Conservation (phyloP, 2,329 filamentous ascomycete species). For the Trichoderma polysporum region DNA sequence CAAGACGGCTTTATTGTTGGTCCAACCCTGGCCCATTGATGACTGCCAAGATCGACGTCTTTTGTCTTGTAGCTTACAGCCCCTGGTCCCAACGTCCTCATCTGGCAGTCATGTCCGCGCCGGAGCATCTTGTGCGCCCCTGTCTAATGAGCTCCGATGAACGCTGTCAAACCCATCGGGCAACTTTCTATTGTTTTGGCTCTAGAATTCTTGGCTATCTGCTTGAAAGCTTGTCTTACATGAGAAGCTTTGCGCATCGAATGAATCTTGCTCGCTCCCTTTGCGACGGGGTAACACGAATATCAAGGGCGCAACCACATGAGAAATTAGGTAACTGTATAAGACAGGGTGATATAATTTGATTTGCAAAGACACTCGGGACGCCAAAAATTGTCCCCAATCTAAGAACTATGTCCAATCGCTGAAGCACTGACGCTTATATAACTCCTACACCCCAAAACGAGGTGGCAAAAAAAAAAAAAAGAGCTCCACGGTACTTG, state of each 20-base stretch:
- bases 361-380: background rate
- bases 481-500: background rate
- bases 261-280: background rate
- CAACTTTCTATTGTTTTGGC: background rate
- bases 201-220: background rate
- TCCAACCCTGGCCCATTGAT: too few relatives aligned
- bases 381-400: background rate
- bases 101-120: background rate
- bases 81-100: background rate
- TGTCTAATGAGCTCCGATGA: too few relatives aligned
- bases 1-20: background rate
- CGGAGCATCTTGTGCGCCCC: background rate
- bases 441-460: conserved; percentile 4
- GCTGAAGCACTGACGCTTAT: conserved; percentile 1
- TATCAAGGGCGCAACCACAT: too few relatives aligned
- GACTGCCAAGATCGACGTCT: too few relatives aligned
- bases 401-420: background rate
- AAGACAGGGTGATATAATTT: background rate
- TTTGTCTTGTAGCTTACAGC: background rate
- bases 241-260: background rate
- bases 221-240: background rate
- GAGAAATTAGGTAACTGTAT: too few relatives aligned
- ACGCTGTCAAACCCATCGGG: too few relatives aligned
- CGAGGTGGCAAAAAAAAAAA: background rate
- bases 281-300: too few relatives aligned